Base-by-base conservation (phyloP, 768 basidiomycete species). In the Lactarius trivialis region DNA sequence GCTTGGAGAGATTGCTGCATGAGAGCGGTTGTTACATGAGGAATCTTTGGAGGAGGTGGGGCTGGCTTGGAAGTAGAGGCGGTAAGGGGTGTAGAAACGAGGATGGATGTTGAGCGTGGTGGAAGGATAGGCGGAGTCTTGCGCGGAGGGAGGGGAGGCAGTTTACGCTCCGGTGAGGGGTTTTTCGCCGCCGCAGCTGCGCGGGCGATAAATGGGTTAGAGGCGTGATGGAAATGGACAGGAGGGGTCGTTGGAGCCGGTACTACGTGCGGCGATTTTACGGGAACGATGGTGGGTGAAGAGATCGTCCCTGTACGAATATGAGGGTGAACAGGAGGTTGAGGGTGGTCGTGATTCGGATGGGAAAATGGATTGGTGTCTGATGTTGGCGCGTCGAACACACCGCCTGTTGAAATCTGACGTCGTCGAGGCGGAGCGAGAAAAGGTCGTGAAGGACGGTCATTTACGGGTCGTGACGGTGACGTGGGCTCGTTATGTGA, bases 1-100 rank as follows among this genome's bases (percentile, higher is more conserved):
- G 90, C 90, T 56, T 87, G 84, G 0, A 92, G 74, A 24, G 83
- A 85, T 71, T 91, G 88, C 62, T 81, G 81, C 75, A 89, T 89
- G n/a, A 89, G 74, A 0, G 80, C 78, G 12, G 83, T 86, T 26
- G 83, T 84, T 32, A 82, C 73, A 58, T 88, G 85, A 60, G 75
- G 63, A 65, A 69, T 55, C 21, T 68, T 68, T 7, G 70, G 60
- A 2, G 67, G 59, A n/a, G 67, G 70, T 43, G 63, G 63, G 39
- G 63, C 69, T 37, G 57, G 33, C 32, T 64, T 65, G n/a, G 67
- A 57, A 43, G 65, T 56, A n/a, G 66, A 30, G 15, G 58, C n/a
- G 32, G 50, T 30, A 41, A 32, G 28, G 17, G 45, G 50, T 49
- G 59, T 43, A 21, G 70, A 56, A 41, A 67, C 60, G 2, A 68